Conservation (phyloP, 768 basidiomycete genomes). For the Hydnum rufescens region DNA sequence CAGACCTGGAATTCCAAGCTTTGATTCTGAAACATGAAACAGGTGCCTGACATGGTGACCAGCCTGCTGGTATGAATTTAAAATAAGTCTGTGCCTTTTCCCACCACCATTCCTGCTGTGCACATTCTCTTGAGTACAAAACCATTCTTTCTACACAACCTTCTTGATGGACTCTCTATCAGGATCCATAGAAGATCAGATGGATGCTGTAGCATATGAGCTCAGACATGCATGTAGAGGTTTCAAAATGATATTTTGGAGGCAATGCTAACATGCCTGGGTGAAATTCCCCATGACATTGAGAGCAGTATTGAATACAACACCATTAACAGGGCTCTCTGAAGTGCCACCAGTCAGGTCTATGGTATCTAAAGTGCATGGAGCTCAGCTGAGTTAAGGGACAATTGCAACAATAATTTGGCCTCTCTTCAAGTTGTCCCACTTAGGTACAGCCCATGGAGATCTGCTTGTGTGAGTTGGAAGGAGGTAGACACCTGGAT, state of each 20-base stretch:
- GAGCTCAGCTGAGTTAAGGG: constrained; percentile 65
- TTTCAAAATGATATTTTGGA: constrained; percentile 68
- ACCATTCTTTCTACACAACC: no score
- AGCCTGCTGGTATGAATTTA: no score
- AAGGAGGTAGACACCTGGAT: constrained; percentile 40
- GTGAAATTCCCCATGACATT: constrained; percentile 26
- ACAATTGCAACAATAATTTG: constrained; percentile 61
- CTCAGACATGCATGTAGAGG: constrained; percentile 59
- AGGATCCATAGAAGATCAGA: constrained; percentile 35
- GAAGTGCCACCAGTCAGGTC: constrained; percentile 1
- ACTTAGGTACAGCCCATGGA: constrained; percentile 33
- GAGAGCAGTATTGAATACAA: not conserved
- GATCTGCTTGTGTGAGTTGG: constrained; percentile 33
- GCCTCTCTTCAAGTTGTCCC: constrained; percentile 37
- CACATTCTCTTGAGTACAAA: no score
- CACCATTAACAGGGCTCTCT: not conserved
- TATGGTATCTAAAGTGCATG: constrained; percentile 34
- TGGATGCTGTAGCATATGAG: constrained; percentile 42
- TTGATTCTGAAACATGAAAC: no score
- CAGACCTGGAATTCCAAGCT: no score
- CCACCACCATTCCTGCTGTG: no score
- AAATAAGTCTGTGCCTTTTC: no score
- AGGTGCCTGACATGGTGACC: no score
- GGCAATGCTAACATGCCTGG: constrained; percentile 48
- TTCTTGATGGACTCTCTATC: no score